Evolutionary conservation across 768 basidiomycete species (phyloP).

Genomic region (Rossbeevera mucosa): DNA sequence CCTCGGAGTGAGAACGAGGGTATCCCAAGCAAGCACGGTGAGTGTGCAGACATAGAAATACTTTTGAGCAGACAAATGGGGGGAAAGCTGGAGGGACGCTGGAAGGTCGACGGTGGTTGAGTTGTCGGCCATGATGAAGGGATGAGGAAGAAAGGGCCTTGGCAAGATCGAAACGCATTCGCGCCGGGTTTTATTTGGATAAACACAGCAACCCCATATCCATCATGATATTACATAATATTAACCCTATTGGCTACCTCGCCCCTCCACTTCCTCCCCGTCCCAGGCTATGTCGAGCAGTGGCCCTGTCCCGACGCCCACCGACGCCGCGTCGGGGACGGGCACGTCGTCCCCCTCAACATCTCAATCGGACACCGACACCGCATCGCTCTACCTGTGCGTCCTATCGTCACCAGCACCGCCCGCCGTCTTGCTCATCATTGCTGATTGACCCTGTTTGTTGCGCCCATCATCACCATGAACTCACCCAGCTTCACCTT

Average conservation of each 20-base stretch:
- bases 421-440: slow-evolving; percentile 3
- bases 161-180: too few relatives aligned
- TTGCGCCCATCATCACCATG: slow-evolving; percentile 8
- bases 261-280: background rate
- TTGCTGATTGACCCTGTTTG: slow-evolving; percentile 2
- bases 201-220: slow-evolving; percentile 19
- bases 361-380: slow-evolving; percentile 4
- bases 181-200: slow-evolving; percentile 4
- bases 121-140: slow-evolving; percentile 18
- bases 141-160: background rate
- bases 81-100: slow-evolving; percentile 63
- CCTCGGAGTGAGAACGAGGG: slow-evolving; percentile 76
- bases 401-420: background rate
- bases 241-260: background rate
- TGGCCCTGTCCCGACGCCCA: background rate
- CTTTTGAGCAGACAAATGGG: slow-evolving; percentile 81
- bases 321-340: background rate
- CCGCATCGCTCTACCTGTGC: slow-evolving; percentile 29
- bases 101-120: slow-evolving; percentile 38
- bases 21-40: slow-evolving; percentile 87
- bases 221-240: slow-evolving; percentile 22
- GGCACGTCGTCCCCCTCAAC: slow-evolving; percentile 2
- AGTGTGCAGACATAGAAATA: slow-evolving; percentile 88
- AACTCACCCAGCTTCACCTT: slow-evolving; percentile 55
- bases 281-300: slow-evolving; percentile 15